Percentiles rank a stretch among this genome's conserved stretches.
Conservation (phyloP, 2,329 filamentous ascomycete genomes). For the Botrytis tulipae region DNA sequence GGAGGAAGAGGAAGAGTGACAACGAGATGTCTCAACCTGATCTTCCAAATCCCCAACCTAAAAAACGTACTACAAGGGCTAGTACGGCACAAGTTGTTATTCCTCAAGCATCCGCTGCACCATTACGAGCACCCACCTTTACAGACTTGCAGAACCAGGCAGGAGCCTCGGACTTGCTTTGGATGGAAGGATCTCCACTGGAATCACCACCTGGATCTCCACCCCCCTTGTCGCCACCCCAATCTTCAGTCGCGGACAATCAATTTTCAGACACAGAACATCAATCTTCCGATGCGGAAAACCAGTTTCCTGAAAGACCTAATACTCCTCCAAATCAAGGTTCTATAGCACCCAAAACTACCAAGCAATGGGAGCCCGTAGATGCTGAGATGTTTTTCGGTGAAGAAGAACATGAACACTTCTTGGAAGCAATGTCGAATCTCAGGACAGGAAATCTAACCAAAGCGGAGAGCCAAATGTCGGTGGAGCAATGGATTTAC, state of each 20-base stretch:
- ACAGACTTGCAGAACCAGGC: slow-evolving; percentile 45
- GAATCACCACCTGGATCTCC: slow-evolving; percentile 4
- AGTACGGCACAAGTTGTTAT: slow-evolving; percentile 49
- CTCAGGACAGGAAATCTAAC: slow-evolving; percentile 59
- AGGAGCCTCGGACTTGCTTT: slow-evolving; percentile 6
- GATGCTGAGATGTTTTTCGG: slow-evolving; percentile 72
- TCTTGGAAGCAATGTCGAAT: slow-evolving; percentile 47
- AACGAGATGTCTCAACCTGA: slow-evolving; percentile 24
- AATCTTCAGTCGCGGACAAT: slow-evolving; percentile 52
- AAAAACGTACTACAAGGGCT: slow-evolving; percentile 39
- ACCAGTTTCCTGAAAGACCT: slow-evolving; percentile 51
- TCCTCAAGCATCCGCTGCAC: slow-evolving; percentile 48
- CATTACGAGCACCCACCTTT: slow-evolving; percentile 45
- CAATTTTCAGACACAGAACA: slow-evolving; percentile 65
- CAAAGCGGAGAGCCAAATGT: slow-evolving; percentile 82
- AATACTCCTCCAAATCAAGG: slow-evolving; percentile 56
- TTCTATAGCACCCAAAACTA: slow-evolving; percentile 54
- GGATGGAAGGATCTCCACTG: slow-evolving; percentile 13
- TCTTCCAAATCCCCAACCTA: slow-evolving; percentile 41
- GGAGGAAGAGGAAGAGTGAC: slow-evolving; percentile 36
- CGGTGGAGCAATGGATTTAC: slow-evolving; percentile 87
- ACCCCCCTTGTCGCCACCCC: slow-evolving; percentile 40
- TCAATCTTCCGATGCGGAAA: slow-evolving; percentile 78
- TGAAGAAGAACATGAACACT: slow-evolving; percentile 38
- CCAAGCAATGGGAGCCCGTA: slow-evolving; percentile 66